Evolutionary conservation across 768 basidiomycete genomes (phyloP), one percentile per base, ranked within the genome.

Genomic region (Leccinum obscurum): DNA sequence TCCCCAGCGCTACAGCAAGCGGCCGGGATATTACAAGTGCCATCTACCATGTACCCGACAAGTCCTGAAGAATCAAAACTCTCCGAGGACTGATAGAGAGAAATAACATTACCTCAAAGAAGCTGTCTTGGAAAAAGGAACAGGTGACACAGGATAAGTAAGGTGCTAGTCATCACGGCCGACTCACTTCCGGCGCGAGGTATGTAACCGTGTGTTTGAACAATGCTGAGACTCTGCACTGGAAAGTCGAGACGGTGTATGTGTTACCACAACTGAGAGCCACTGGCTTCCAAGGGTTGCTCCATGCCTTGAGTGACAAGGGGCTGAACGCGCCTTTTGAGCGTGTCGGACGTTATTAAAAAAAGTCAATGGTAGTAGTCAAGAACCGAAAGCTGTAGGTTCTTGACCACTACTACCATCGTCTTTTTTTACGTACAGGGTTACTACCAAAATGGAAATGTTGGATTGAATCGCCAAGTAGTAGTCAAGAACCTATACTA

Each of bases 1-100:
- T 58, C 54, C 14, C 15, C 13, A 7, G 34, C 17, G 41, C 37
- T 50, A 64, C 61, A 63, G 59, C 61, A 63, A 34, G 13, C 20
- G 37, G 37, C 26, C 9, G 14, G 11, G 34, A 28, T 13, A 46
- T 24, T 44, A 41, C 32, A 17, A n/a, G 22, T n/a, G 10, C 9
- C 22, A 39, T 62, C 6, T 15, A 22, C 17, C 22, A 14, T 4
- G 15, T 32, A n/a, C 15, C 26, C 26, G 24, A 34, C 22, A 22
- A 28, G 28, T 28, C 7, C 24, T 44, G 32, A 17, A 24, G 51
- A 50, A 30, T 52, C 28, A 17, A 51, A 17, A 28, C 15, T 52
- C 35, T 34, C 34, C 34, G 34, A 34, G 34, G 28, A 52, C 22
- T 13, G 41, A n/a, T 17, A 13, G 28, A 9, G 7, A 26, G 37